phyloP scores from a whole-genome alignment of 1,284 basidiomycete genomes.

The Xerocomus tenax region DNA sequence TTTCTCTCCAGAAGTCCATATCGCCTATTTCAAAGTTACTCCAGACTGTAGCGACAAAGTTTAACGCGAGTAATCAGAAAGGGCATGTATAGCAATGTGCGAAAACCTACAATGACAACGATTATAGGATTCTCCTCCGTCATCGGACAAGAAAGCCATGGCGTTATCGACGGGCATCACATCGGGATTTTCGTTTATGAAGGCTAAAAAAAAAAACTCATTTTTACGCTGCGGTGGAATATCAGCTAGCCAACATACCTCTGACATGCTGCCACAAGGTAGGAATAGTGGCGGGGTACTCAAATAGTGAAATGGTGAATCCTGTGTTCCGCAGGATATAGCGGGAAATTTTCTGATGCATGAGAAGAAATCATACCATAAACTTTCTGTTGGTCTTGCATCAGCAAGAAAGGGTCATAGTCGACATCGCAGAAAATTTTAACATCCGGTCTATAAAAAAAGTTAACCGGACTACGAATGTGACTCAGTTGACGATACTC shows the following conservation, averaged over 20 bases:
- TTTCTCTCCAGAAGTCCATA: conserved; percentile 73
- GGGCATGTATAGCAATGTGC: not conserved
- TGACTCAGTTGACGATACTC: conserved; percentile 16
- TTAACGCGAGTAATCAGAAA: conserved; percentile 1
- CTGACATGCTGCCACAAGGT: conserved; percentile 76
- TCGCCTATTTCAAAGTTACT: conserved; percentile 86
- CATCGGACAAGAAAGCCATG: conserved; percentile 75
- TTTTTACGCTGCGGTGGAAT: not conserved
- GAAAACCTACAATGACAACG: conserved; percentile 70
- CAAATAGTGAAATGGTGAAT: conserved; percentile 79
- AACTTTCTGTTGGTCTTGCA: conserved; percentile 82
- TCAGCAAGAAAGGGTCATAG: conserved; percentile 82
- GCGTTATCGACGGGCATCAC: conserved; percentile 66
- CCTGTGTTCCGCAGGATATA: conserved; percentile 34
- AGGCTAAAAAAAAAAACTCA: conserved; percentile 42
- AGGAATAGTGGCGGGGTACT: conserved; percentile 79
- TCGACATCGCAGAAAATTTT: conserved; percentile 82
- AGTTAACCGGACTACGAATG: conserved; percentile 1
- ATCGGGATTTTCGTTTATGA: conserved; percentile 65
- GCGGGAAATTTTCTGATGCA: not conserved
- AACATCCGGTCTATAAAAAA: conserved; percentile 57
- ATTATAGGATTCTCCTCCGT: conserved; percentile 74
- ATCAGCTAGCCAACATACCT: conserved; percentile 35
- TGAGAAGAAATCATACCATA: conserved; percentile 45
- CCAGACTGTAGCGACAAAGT: conserved; percentile 53